Evolutionary conservation across 2,329 filamentous ascomycete species (phyloP), one percentile per base, ranked within the genome.

Genomic region (Tolypocladium sp.): DNA sequence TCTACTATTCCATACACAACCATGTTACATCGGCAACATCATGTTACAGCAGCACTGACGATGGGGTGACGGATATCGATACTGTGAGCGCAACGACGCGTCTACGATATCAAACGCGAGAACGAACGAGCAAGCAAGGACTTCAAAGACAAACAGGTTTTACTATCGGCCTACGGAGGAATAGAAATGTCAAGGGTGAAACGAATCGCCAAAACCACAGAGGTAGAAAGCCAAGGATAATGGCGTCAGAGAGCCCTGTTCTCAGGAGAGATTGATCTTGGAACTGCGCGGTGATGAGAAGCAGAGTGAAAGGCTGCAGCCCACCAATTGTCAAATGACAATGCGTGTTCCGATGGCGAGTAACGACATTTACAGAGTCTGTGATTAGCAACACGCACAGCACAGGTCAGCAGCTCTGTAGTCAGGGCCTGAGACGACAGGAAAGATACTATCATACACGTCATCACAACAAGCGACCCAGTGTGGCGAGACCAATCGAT

Each of bases 241-340:
- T 72, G 79, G 79, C 77, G 76, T 85, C 84, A 87, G 84, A 87
- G 82, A 82, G 78, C 81, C 81, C 82, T 77, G 73, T 65, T 56
- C 60, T 55, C 49, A 61, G 12, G 38, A 37, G 37, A 15, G 49
- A 66, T 83, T 74, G 57, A 71, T 86, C 68, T 87, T 78, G 84
- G 84, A 86, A 79, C 66, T 68, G 76, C 78, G 63, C 70, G 73
- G 77, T 74, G 76, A 77, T 78, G 77, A 71, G 73, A 75, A 76
- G 81, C 80, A 82, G 82, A 83, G 77, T 62, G 71, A 68, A 30
- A 63, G 30, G 70, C 82, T 78, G 79, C 82, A 76, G 70, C 73
- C 74, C 80, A 82, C 77, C 71, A 74, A 77, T 82, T 77, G 73
- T 79, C 74, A 79, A 73, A 49, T 8, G 46, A 77, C 70, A 70